Evolutionary conservation across 2,329 filamentous ascomycete genomes (phyloP).

Genomic region (Cladosporium austrohemisphaericum): DNA sequence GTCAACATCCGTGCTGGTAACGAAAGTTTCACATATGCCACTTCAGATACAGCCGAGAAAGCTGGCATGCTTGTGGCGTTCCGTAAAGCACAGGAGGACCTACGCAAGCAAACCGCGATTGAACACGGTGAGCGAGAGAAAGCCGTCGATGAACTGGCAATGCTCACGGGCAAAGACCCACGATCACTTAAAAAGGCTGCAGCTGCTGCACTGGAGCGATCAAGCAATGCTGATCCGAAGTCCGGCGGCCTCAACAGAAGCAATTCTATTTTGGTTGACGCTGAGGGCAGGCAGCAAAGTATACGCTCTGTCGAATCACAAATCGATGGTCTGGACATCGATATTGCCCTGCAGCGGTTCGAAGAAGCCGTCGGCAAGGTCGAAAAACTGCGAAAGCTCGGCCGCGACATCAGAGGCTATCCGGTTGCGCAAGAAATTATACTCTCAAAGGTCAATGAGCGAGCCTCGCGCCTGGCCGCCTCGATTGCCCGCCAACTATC

Average conservation of each 20-base stretch:
- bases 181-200: constrained; percentile 57
- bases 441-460: constrained; percentile 82
- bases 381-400: constrained; percentile 77
- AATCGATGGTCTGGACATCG: constrained; percentile 93
- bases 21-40: constrained; percentile 92
- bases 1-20: constrained; percentile 86
- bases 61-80: constrained; percentile 79
- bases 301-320: constrained; percentile 93
- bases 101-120: constrained; percentile 78
- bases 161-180: constrained; percentile 30
- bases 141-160: constrained; percentile 32
- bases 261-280: constrained; percentile 73
- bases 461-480: constrained; percentile 70
- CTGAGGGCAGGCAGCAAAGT: constrained; percentile 94
- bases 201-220: constrained; percentile 50
- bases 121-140: constrained; percentile 86
- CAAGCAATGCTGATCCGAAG: constrained; percentile 48
- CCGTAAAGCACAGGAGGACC: constrained; percentile 85
- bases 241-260: constrained; percentile 26
- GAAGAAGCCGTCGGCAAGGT: constrained; percentile 79
- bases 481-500: constrained; percentile 74
- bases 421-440: constrained; percentile 87
- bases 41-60: constrained; percentile 71
- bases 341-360: constrained; percentile 86
- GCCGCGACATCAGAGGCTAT: constrained; percentile 78